Base-by-base conservation (phyloP, 1,139 yeast species). In the Hansenula sp. region DNA sequence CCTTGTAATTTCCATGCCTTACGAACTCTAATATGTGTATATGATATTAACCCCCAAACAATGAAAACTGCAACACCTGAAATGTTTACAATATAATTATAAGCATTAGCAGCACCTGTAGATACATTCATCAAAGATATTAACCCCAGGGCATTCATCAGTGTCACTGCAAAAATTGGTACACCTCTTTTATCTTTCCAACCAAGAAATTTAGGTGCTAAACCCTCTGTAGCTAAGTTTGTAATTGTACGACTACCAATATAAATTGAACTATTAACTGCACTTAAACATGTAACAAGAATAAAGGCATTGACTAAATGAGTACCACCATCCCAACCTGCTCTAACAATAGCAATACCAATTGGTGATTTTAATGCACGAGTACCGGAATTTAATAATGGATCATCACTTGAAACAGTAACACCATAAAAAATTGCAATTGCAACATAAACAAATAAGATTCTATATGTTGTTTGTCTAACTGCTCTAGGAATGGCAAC, bases 41-140 rank as follows among this genome's bases (percentile, higher is more conserved):
- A 60, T 57, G 85, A 78, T 53, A 88, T 84, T 13, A 90, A 77
- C 34, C 80, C 82, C 95, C 95, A 88, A 9, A 94, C 85, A 62
- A 87, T 85, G 50, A 88, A 70, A 8, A 92, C 80, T n/a, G 94
- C 82, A 51, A 88, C 79, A 53, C 95, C 96, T 12, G 95, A 82
- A 39, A 89, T 70, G 28, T 95, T 89, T 56, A 86, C 71, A 55
- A 88, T 69, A 92, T 96, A 88, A 46, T 67, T 69, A 61, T 88
- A 88, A 6, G 87, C 86, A 14, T 74, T 68, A 22, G 70, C 73
- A 44, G 75, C 79, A 59, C 85, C 79, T 37, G 79, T 69, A 29
- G 83, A 74, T 46, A 79, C 71, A 32, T 72, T 64, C 45, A 82
- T 73, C 31, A 92, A 84, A 2, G 70, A 64, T 11, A 77, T 68